A percentile compares a stretch with the other conserved stretches of the same genome.
These are phyloP conservation scores for Paecilomyces fulvus DNA, from an alignment of 2,329 filamentous ascomycete species.

Conservation along the genomic window DNA sequence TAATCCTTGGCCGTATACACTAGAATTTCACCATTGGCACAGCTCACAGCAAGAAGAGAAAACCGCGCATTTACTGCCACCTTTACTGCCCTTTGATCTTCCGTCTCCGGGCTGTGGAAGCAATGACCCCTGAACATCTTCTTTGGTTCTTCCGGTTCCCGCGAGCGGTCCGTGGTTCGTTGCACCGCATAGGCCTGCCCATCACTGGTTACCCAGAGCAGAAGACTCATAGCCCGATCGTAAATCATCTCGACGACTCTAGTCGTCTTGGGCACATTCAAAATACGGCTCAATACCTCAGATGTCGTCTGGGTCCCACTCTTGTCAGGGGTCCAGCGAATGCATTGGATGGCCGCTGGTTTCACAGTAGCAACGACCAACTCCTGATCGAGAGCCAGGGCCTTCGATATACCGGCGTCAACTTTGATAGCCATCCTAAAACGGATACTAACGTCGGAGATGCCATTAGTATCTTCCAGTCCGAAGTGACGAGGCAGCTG, in stretches of 20 bases:
- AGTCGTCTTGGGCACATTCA: conserved; percentile 71
- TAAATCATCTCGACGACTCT: conserved; percentile 78
- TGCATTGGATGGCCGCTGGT: conserved; percentile 92
- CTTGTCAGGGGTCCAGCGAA: conserved; percentile 82
- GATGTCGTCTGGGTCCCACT: conserved; percentile 79
- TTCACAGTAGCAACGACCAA: conserved; percentile 84
- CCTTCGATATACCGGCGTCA: conserved; percentile 84
- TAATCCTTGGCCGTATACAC: conserved; percentile 96
- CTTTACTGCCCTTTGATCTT: conserved; percentile 56
- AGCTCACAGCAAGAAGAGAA: conserved; percentile 83
- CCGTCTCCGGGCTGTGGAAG: conserved; percentile 65
- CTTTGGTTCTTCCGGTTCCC: conserved; percentile 43
- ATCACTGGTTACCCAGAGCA: conserved; percentile 84
- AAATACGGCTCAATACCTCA: conserved; percentile 78
- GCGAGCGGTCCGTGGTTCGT: conserved; percentile 41
- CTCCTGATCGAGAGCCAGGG: conserved; percentile 84
- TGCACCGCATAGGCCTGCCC: conserved; percentile 89
- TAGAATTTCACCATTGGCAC: conserved; percentile 65
- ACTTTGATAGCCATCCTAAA: conserved; percentile 98
- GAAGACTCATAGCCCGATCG: conserved; percentile 92
- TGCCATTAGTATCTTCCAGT: conserved; percentile 71
- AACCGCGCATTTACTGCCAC: conserved; percentile 90
- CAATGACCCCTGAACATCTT: conserved; percentile 82
- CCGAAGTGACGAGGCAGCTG: conserved; percentile 48
- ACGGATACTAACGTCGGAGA: conserved; percentile 78